These are phyloP conservation scores for Phytophthora ohioensis DNA, from an alignment of 352 stramenopile species.

Conservation along the genomic window DNA sequence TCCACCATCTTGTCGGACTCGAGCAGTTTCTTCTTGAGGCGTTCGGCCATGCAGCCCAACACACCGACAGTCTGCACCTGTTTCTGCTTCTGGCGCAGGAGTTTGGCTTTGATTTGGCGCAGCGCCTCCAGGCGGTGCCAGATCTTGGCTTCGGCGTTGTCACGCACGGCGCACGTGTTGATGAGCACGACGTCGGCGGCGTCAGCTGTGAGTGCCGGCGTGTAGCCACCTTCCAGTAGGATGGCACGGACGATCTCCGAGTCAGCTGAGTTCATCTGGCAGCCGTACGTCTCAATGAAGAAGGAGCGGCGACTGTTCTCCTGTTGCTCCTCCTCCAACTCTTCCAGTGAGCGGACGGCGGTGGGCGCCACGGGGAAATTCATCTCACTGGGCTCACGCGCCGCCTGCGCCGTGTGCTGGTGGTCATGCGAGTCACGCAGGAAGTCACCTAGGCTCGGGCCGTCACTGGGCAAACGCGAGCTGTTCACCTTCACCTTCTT, in stretches of 20 bases:
- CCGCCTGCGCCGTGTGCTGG: conserved; percentile 26
- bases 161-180: conserved; percentile 99
- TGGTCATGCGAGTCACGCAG: conserved; percentile 60
- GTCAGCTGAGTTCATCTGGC: conserved; percentile 99
- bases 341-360: conserved; percentile 63
- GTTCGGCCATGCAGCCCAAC: conserved; percentile 99
- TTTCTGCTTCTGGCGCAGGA: conserved; percentile 71
- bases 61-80: conserved; percentile 93
- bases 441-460: conserved; percentile 77
- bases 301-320: conserved; percentile 52
- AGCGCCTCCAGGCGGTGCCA: conserved; percentile 87
- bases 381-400: conserved; percentile 73
- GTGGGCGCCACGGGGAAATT: conserved; percentile 60
- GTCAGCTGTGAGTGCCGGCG: conserved; percentile 65
- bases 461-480: conserved; percentile 51
- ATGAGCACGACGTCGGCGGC: conserved; percentile 96
- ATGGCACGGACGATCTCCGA: conserved; percentile 98
- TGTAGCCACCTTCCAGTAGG: conserved; percentile 82
- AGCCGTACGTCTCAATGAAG: conserved; percentile 97
- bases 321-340: conserved; percentile 47
- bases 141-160: conserved; percentile 98
- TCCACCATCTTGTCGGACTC: conserved; percentile 96
- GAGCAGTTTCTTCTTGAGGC: conserved; percentile 97
- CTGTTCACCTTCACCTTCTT: conserved; percentile 25
- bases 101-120: conserved; percentile 80